Evolutionary conservation across 352 stramenopile genomes (phyloP).

Genomic region (Phytopythium vexans): DNA sequence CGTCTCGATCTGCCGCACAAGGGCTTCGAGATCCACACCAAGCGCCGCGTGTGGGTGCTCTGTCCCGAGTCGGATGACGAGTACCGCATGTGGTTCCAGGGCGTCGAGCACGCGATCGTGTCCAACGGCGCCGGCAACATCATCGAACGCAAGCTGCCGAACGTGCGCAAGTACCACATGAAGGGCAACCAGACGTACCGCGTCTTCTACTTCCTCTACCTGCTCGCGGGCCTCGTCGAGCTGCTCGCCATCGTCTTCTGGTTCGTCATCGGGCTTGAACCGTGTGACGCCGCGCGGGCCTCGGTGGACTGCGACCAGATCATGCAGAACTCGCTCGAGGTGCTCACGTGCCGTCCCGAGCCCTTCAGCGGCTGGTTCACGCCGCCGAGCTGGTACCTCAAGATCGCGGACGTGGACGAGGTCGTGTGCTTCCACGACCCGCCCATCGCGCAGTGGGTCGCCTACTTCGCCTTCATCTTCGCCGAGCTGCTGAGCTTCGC

Average conservation of each 20-base stretch:
- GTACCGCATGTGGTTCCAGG: slow-evolving; percentile 87
- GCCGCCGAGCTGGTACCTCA: slow-evolving; percentile 68
- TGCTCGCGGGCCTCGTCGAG: slow-evolving; percentile 68
- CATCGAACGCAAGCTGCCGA: slow-evolving; percentile 82
- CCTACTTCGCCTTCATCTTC: slow-evolving; percentile 74
- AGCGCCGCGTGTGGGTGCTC: slow-evolving; percentile 84
- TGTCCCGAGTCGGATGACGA: slow-evolving; percentile 85
- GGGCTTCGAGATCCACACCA: slow-evolving; percentile 80
- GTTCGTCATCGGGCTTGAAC: slow-evolving; percentile 76
- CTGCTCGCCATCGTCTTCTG: slow-evolving; percentile 74
- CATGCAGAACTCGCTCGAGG: slow-evolving; percentile 46
- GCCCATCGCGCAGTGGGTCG: slow-evolving; percentile 76
- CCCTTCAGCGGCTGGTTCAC: slow-evolving; percentile 69
- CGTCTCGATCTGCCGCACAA: slow-evolving; percentile 80
- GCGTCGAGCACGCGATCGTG: slow-evolving; percentile 75
- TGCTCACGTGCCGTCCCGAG: slow-evolving; percentile 34
- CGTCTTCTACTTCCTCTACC: slow-evolving; percentile 77
- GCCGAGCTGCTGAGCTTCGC: slow-evolving; percentile 71
- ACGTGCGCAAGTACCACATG: slow-evolving; percentile 88
- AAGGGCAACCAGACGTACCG: slow-evolving; percentile 83
- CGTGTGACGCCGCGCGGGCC: slow-evolving; percentile 56
- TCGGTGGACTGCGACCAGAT: slow-evolving; percentile 65
- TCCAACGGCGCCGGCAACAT: slow-evolving; percentile 76
- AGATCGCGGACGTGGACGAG: slow-evolving; percentile 59
- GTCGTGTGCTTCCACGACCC: slow-evolving; percentile 78